Conservation (phyloP, 345 rosid species). For the Physaria fendleri region DNA sequence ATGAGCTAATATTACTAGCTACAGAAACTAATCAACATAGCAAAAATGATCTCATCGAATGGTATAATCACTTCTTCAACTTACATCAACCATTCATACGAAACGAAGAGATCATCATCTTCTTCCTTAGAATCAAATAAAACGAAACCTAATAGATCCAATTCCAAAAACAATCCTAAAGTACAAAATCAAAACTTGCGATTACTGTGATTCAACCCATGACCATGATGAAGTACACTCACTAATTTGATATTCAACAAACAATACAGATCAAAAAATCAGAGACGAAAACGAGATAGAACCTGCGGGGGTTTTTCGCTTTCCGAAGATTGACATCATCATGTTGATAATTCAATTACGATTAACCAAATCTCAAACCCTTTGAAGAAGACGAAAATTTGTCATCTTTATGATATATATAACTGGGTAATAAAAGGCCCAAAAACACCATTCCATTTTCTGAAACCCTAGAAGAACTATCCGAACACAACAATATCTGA, state of each 20-base stretch:
- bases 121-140: neutral
- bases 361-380: neutral
- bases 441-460: too few relatives aligned
- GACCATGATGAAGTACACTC: too few relatives aligned
- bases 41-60: neutral
- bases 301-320: slow-evolving; percentile 34
- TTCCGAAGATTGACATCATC: slow-evolving; percentile 32
- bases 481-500: too few relatives aligned
- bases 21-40: neutral
- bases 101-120: neutral
- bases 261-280: neutral
- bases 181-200: neutral
- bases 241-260: neutral
- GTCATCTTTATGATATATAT: too few relatives aligned
- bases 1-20: too few relatives aligned
- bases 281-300: neutral
- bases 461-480: too few relatives aligned
- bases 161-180: neutral
- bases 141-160: neutral
- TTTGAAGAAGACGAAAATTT: neutral
- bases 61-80: neutral
- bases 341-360: neutral
- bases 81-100: neutral
- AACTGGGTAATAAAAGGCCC: too few relatives aligned
- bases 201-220: too few relatives aligned